Evolutionary conservation across 169 alveolate species (phyloP), one percentile per base, ranked within the genome.

Genomic region (Besnoitia besnoiti): DNA sequence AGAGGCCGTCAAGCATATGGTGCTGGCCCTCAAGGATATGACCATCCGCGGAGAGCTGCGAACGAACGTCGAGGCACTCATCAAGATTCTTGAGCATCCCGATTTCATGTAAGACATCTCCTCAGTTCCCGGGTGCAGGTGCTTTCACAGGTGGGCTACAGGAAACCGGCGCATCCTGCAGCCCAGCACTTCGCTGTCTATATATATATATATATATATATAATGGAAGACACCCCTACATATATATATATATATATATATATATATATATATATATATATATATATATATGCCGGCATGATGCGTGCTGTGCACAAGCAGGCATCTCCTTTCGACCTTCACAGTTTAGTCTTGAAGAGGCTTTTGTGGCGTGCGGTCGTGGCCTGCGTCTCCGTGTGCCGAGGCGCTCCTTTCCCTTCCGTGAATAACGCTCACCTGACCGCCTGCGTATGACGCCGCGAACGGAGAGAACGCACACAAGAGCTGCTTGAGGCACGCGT

Each of bases 11-110:
- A 85, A 94, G 77, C 91, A 95, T 85, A 75, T 96, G 85, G 94
- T 96, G n/a, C 92, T 95, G 89, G 90, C 96, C 47, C 90, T 96
- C 87, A 95, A 95, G 73, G 96, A 95, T 40, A 89, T 96, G 89
- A 93, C 95, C 27, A 93, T 96, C 33, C 92, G 96, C 21, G 97
- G 97, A 44, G 97, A 96, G 73, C 94, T 96, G 37, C 89, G 96
- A 49, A 96, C 97, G 73, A 96, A 92, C 91, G 95, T 96, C 49
- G 96, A 95, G 62, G 96, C 96, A 40, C 95, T 96, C 33, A 94
- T 96, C 33, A 94, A 95, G 84, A 96, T 96, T 55, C 90, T 96
- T 40, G 96, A 96, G 85, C 92, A 94, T 73, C 95, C 93, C 77
- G 97, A 95, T 40, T 96, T 95, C 94, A 92, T 95, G 93, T 90